A percentile compares a stretch with the other conserved stretches of the same genome.
Evolutionary conservation across 352 stramenopile genomes (phyloP).

Genomic region (Phytophthora podocarpi): DNA sequence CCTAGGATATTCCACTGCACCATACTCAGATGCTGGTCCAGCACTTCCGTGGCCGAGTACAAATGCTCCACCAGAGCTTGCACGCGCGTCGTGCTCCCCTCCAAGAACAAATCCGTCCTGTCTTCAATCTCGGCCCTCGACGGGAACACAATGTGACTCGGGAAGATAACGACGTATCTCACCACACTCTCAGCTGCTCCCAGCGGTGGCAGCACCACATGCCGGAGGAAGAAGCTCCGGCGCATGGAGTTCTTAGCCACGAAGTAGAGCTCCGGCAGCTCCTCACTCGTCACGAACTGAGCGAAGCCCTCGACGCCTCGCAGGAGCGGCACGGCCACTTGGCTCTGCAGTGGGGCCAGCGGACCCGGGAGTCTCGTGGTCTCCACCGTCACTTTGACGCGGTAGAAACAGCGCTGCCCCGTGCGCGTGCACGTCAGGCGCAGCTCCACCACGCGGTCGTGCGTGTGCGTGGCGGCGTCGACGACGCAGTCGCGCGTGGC

Average conservation of each 20-base stretch:
- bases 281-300: slow-evolving; percentile 83
- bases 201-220: slow-evolving; percentile 73
- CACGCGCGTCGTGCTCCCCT: slow-evolving; percentile 74
- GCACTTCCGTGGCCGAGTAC: slow-evolving; percentile 82
- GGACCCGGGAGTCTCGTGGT: slow-evolving; percentile 47
- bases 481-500: slow-evolving; percentile 69
- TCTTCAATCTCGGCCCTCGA: slow-evolving; percentile 80
- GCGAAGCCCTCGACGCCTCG: slow-evolving; percentile 70
- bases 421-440: slow-evolving; percentile 63
- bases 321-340: slow-evolving; percentile 68
- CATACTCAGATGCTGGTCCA: slow-evolving; percentile 87
- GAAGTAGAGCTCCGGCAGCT: slow-evolving; percentile 86
- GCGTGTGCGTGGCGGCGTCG: slow-evolving; percentile 55
- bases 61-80: slow-evolving; percentile 81
- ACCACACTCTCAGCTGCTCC: slow-evolving; percentile 69
- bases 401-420: slow-evolving; percentile 72
- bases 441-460: slow-evolving; percentile 59
- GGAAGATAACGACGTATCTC: slow-evolving; percentile 78
- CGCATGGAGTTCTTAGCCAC: slow-evolving; percentile 84
- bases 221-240: slow-evolving; percentile 61
- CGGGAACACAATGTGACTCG: slow-evolving; percentile 78
- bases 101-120: slow-evolving; percentile 74
- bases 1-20: slow-evolving; percentile 89
- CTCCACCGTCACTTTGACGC: slow-evolving; percentile 65
- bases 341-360: slow-evolving; percentile 56